Percentiles rank a stretch among this genome's conserved stretches.
Conservation (phyloP, 768 basidiomycete genomes). For the Cantharellus anzutake region DNA sequence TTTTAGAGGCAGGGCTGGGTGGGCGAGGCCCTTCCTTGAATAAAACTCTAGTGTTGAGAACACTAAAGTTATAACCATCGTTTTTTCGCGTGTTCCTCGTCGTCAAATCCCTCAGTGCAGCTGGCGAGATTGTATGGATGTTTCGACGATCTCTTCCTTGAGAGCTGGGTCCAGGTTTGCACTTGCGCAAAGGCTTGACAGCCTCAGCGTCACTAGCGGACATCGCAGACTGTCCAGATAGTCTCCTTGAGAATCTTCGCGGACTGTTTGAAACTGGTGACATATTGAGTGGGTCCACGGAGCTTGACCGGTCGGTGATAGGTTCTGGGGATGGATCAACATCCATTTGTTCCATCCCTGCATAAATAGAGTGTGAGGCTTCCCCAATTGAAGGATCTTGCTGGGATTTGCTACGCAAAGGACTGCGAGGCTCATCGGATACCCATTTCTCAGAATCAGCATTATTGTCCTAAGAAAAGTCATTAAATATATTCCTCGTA, state of each 20-base stretch:
- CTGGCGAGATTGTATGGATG: background rate
- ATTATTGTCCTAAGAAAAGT: too few species aligned
- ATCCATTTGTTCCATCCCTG: too few species aligned
- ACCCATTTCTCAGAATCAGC: too few species aligned
- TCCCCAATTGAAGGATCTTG: too few species aligned
- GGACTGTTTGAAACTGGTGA: background rate
- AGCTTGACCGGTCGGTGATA: background rate
- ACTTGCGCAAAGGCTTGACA: background rate
- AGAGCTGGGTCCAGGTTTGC: background rate
- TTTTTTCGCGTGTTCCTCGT: background rate
- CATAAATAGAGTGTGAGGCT: too few species aligned
- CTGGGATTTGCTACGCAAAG: too few species aligned
- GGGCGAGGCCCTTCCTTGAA: constrained; percentile 5
- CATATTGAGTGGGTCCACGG: background rate
- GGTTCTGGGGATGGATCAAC: background rate
- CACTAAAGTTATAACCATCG: background rate
- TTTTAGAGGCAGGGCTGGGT: constrained; percentile 3
- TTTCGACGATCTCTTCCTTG: background rate
- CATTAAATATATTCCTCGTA: too few species aligned
- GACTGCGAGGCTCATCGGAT: too few species aligned
- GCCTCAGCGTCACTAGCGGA: background rate
- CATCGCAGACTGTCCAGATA: background rate
- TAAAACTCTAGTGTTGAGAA: constrained; percentile 3
- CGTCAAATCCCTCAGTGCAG: background rate
- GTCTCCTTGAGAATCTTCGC: background rate